These are phyloP conservation scores for Candolleomyces efflorescens DNA, from an alignment of 768 basidiomycete genomes.

Conservation along the genomic window DNA sequence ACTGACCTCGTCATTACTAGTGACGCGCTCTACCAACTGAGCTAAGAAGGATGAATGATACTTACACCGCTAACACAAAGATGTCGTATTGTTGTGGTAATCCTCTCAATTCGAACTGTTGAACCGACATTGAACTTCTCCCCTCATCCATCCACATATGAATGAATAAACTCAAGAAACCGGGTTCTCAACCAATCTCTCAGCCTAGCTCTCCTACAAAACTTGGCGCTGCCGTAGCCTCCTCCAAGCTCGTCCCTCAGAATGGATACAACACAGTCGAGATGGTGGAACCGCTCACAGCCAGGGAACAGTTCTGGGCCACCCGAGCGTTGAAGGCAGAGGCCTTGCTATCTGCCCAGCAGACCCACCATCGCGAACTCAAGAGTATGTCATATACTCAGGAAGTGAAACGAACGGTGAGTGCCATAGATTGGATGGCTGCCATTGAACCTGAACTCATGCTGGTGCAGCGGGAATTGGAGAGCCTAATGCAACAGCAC, in stretches of 20 bases:
- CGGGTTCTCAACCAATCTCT: neutral
- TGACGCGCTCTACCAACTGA: conserved; percentile 55
- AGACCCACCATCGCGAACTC: conserved; percentile 47
- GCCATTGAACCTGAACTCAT: neutral
- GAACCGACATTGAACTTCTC: neutral
- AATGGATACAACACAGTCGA: neutral
- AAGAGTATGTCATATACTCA: conserved; percentile 34
- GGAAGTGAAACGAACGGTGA: conserved; percentile 45
- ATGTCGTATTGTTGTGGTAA: too few relatives aligned
- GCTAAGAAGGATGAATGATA: conserved; percentile 18
- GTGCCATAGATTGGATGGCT: conserved; percentile 15
- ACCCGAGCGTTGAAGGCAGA: conserved; percentile 64
- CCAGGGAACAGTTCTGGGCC: conserved; percentile 62
- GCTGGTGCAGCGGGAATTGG: conserved; percentile 39
- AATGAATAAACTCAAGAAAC: conserved; percentile 11
- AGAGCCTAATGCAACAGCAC: conserved; percentile 32
- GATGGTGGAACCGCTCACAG: conserved; percentile 18
- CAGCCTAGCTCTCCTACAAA: neutral
- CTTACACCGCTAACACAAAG: too few relatives aligned
- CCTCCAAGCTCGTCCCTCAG: neutral
- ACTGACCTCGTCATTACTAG: conserved; percentile 70
- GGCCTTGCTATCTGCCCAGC: conserved; percentile 47
- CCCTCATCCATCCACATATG: neutral
- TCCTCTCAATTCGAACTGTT: neutral
- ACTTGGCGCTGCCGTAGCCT: neutral